Percentiles rank a stretch among this genome's conserved stretches.
These are phyloP conservation scores for Scheffersomyces segobiensis DNA, from an alignment of 1,139 yeast species.

Conservation along the genomic window DNA sequence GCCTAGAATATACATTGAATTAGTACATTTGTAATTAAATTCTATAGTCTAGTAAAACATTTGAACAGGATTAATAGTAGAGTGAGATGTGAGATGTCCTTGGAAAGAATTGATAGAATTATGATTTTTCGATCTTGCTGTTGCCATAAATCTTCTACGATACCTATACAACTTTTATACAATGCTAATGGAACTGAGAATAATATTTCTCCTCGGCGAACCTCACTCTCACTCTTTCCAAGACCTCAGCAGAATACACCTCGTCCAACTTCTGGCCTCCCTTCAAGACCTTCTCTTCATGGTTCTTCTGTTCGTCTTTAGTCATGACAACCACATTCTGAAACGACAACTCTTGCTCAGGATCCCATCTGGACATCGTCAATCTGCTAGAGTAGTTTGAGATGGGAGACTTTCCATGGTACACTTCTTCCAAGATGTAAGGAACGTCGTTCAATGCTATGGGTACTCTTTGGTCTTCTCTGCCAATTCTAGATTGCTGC, in stretches of 20 bases:
- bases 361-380: conserved; percentile 83
- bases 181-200: conserved; percentile 42
- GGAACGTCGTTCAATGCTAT: conserved; percentile 71
- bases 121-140: too few species aligned
- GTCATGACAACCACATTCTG: conserved; percentile 87
- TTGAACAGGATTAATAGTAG: background rate
- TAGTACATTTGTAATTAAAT: background rate
- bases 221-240: conserved; percentile 60
- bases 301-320: conserved; percentile 78
- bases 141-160: background rate
- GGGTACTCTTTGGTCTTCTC: conserved; percentile 69
- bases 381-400: conserved; percentile 82
- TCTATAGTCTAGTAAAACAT: background rate
- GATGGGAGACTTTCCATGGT: conserved; percentile 86
- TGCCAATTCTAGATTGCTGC: conserved; percentile 78
- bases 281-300: conserved; percentile 69
- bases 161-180: background rate
- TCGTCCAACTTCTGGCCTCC: conserved; percentile 63
- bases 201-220: conserved; percentile 75
- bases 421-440: conserved; percentile 88
- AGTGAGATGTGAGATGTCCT: background rate
- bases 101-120: background rate
- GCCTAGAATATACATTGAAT: background rate
- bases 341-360: conserved; percentile 50
- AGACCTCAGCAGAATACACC: conserved; percentile 63